Conservation (phyloP, 768 basidiomycete genomes). For the Austroboletus festivus region DNA sequence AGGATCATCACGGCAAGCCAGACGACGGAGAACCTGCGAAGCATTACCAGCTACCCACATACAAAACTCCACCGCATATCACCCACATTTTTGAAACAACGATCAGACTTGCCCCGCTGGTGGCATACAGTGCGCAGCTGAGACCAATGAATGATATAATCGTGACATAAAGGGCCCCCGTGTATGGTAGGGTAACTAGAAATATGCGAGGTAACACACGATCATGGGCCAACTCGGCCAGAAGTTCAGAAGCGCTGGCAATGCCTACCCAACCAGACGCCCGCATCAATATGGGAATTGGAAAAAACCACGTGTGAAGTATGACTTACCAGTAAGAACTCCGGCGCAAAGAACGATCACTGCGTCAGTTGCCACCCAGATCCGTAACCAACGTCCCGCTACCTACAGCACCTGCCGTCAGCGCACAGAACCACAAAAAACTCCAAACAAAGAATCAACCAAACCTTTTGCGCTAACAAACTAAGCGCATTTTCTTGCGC, state of each 20-base stretch:
- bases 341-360: conserved; percentile 71
- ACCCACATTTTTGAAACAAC: conserved; percentile 59
- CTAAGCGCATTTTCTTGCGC: conserved; percentile 60
- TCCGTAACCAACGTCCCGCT: conserved; percentile 59
- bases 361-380: conserved; percentile 63
- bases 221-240: conserved; percentile 57
- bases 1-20: conserved; percentile 66
- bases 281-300: not conserved
- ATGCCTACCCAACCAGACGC: conserved; percentile 39
- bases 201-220: conserved; percentile 57
- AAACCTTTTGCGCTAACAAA: conserved; percentile 57
- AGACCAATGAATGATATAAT: conserved; percentile 49
- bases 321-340: conserved; percentile 55
- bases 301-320: not conserved
- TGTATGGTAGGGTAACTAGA: conserved; percentile 44
- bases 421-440: not conserved
- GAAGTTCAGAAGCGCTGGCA: conserved; percentile 54
- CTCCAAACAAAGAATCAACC: not conserved
- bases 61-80: not conserved
- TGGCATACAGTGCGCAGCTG: conserved; percentile 54
- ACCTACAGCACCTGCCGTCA: conserved; percentile 33
- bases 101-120: conserved; percentile 47
- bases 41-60: conserved; percentile 1
- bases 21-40: conserved; percentile 56
- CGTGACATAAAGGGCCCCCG: conserved; percentile 51